Conservation (phyloP, 2,329 filamentous ascomycete species). For the Arthrobotrys pseudoclavata region DNA sequence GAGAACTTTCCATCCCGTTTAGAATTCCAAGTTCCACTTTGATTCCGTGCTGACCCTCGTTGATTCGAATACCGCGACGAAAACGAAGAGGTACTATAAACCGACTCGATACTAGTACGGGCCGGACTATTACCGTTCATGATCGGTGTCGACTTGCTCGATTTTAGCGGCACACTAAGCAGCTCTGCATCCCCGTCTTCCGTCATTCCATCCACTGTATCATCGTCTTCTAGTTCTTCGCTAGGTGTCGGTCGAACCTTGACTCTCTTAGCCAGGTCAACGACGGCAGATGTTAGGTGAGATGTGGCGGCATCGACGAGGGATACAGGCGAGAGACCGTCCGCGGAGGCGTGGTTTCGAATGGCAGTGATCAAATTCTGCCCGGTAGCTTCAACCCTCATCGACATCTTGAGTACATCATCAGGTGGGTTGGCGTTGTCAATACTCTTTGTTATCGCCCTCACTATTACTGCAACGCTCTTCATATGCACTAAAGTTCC, state of each 20-base stretch:
- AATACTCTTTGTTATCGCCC: slow-evolving; percentile 86
- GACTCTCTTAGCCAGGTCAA: slow-evolving; percentile 85
- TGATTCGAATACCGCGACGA: slow-evolving; percentile 60
- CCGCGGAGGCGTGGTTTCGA: slow-evolving; percentile 87
- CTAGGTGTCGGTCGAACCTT: slow-evolving; percentile 84
- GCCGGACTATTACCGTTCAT: slow-evolving; percentile 64
- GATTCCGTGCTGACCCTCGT: slow-evolving; percentile 46
- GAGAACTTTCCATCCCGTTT: slow-evolving; percentile 58
- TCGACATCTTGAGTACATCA: slow-evolving; percentile 79
- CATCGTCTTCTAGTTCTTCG: slow-evolving; percentile 82
- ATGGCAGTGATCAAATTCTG: slow-evolving; percentile 96
- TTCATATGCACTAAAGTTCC: slow-evolving; percentile 89
- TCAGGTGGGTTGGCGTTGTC: slow-evolving; percentile 70
- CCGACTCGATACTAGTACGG: slow-evolving; percentile 63
- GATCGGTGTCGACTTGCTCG: slow-evolving; percentile 64
- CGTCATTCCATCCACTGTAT: slow-evolving; percentile 73
- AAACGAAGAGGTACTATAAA: slow-evolving; percentile 62
- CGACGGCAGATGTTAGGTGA: slow-evolving; percentile 85
- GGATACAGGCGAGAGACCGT: slow-evolving; percentile 91
- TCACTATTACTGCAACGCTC: slow-evolving; percentile 82
- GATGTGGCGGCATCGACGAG: slow-evolving; percentile 92
- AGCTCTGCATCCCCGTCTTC: slow-evolving; percentile 70
- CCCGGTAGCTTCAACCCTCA: slow-evolving; percentile 88
- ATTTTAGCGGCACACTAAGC: slow-evolving; percentile 67
- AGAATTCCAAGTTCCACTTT: slow-evolving; percentile 52